Percentiles rank a stretch among this genome's conserved stretches.
Evolutionary conservation across 2,329 filamentous ascomycete species (phyloP).

Genomic region (Bimuria novae-zelandiae): DNA sequence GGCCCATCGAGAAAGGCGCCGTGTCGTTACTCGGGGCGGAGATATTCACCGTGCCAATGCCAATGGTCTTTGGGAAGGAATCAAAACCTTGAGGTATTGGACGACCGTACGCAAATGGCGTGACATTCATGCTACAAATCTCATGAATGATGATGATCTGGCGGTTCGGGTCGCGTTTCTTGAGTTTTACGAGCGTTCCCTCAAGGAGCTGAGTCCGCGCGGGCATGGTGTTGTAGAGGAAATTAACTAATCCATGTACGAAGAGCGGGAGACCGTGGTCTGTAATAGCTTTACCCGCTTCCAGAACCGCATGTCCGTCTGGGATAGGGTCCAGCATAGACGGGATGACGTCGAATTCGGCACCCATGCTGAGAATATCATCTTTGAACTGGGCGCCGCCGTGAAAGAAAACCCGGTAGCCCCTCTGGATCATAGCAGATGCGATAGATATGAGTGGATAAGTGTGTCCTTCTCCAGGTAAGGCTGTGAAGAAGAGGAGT

Average conservation of each 20-base stretch:
- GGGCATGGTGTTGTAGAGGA: conserved; percentile 2
- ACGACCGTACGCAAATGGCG: not conserved
- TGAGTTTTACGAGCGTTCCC: not conserved
- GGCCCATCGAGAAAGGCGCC: not conserved
- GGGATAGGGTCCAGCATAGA: not conserved
- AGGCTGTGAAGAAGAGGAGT: conserved; percentile 1
- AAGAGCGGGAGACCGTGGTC: not conserved
- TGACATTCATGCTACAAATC: not conserved
- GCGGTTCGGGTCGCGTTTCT: not conserved
- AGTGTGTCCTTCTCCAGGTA: not conserved
- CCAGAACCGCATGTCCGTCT: not conserved
- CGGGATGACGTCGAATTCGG: not conserved
- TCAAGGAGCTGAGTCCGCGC: not conserved
- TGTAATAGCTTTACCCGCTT: not conserved
- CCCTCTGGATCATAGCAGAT: not conserved
- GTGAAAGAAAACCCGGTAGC: not conserved
- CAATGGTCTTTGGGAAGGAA: not conserved
- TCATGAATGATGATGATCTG: conserved; percentile 6
- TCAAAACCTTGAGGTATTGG: not conserved
- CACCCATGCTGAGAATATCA: not conserved
- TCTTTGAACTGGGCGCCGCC: not conserved
- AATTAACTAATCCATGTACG: not conserved
- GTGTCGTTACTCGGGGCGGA: not conserved
- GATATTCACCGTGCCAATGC: not conserved
- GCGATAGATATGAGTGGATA: not conserved